These are phyloP conservation scores for Stagonosporopsis chrysanthemi DNA, from an alignment of 2,329 filamentous ascomycete genomes.

Conservation along the genomic window DNA sequence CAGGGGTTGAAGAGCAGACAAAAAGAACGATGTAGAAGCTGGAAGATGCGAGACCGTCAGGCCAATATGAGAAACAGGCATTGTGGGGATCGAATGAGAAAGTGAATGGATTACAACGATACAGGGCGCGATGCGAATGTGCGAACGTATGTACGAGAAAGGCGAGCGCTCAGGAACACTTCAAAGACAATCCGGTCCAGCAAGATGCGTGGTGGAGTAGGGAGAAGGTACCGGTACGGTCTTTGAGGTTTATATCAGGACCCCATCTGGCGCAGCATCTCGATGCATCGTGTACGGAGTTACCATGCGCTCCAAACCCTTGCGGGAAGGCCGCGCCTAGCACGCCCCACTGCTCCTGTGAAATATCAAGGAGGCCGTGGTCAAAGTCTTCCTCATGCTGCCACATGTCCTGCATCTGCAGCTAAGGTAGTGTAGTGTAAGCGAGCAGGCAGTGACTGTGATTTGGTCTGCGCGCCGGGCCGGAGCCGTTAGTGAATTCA, in stretches of 20 bases:
- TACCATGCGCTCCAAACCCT: constrained; percentile 41
- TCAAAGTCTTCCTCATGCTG: constrained; percentile 45
- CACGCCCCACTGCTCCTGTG: constrained; percentile 46
- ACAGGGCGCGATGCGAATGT: constrained; percentile 16
- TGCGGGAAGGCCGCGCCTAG: constrained; percentile 43
- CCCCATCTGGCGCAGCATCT: constrained; percentile 32
- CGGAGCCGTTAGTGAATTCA: constrained; percentile 37
- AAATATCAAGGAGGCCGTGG: constrained; percentile 46
- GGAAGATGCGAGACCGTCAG: constrained; percentile 79
- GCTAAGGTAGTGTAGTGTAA: constrained; percentile 43
- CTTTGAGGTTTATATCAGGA: constrained; percentile 44
- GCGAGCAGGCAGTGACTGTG: constrained; percentile 33
- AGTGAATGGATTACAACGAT: constrained; percentile 25
- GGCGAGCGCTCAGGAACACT: constrained; percentile 17
- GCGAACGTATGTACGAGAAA: constrained; percentile 11
- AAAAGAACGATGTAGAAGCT: constrained; percentile 82
- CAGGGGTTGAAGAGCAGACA: constrained; percentile 78
- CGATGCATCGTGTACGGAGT: constrained; percentile 34
- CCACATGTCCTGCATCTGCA: constrained; percentile 52
- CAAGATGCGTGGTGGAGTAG: constrained; percentile 17
- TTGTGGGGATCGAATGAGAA: constrained; percentile 37
- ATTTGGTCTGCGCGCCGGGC: constrained; percentile 43
- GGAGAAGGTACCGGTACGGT: constrained; percentile 30
- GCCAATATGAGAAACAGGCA: constrained; percentile 70
- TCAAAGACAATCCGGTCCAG: background rate